Evolutionary conservation across 2,329 filamentous ascomycete species (phyloP).

Genomic region (Penicillium aurantiogriseum): DNA sequence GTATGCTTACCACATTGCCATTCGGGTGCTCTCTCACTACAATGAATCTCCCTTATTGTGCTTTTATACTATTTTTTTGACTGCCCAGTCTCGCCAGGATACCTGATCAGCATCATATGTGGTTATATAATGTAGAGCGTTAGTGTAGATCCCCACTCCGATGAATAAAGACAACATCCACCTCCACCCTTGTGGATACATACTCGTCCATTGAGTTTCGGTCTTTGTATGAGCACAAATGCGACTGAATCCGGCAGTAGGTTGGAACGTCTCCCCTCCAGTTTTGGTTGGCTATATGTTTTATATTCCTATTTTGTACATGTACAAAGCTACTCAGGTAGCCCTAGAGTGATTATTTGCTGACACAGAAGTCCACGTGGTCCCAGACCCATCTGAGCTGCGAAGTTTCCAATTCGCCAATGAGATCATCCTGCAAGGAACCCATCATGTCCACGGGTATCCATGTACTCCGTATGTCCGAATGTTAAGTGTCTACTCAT

Average conservation of each 20-base stretch:
- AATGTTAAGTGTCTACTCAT: neutral
- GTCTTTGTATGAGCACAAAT: no score
- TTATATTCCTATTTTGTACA: neutral
- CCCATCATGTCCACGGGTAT: neutral
- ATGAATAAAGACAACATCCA: neutral
- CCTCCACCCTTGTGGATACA: neutral
- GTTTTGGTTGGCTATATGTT: neutral
- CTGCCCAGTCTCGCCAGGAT: neutral
- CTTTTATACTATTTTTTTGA: neutral
- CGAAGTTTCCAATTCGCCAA: constrained; percentile 3
- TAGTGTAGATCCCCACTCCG: neutral
- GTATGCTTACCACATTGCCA: constrained; percentile 26
- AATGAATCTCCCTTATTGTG: constrained; percentile 20
- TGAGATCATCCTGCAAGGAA: neutral
- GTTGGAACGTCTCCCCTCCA: neutral
- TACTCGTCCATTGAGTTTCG: neutral
- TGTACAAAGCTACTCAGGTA: no score
- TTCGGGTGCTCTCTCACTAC: constrained; percentile 21
- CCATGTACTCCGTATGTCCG: no score
- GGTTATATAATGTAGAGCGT: neutral
- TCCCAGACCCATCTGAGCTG: neutral
- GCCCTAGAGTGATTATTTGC: neutral
- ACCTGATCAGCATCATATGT: neutral
- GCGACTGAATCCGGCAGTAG: neutral
- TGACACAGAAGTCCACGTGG: neutral